Evolutionary conservation across 192 early-diverging fungal species (phyloP), one percentile per base, ranked within the genome.

Genomic region (Coemansia sp.): DNA sequence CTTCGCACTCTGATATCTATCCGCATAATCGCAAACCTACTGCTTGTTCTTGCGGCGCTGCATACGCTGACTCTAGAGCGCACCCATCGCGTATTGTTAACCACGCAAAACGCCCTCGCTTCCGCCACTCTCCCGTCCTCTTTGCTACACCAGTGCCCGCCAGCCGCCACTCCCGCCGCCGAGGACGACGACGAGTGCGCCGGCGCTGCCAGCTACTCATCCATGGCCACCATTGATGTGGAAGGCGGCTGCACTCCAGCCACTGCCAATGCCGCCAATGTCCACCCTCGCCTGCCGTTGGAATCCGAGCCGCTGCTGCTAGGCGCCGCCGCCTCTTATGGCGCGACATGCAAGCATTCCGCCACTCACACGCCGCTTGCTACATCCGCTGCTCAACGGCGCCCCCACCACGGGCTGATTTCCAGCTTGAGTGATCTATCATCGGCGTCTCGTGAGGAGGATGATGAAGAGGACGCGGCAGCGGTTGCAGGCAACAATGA

Each of bases 1-100:
- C 55, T 77, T 51, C 66, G 42, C 14, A 57, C 56, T 18, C 54
- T 77, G 57, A 77, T 77, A 49, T 49, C 51, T n/a, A 53, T 77
- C 42, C 73, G 73, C 32, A 65, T 69, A 27, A 34, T 49, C 3
- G n/a, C 61, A 21, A 69, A 62, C 55, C 23, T 40, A 13, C 23
- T 48, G 51, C 57, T 69, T 34, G 67, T 64, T 37, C 46, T 32
- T 17, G 58, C 49, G 15, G 73, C 73, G 2, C 33, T 40, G 29
- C 56, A 51, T 51, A 43, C 45, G 5, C 31, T 52, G 22, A 22
- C 40, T 8, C 66, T 77, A 10, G 23, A 51, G 29, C 47, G 30
- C 14, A 32, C 30, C 8, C 41, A 50, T 22, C 55, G 43, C 41
- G 32, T 27, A 47, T 47, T 47, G 45, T 47, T 47, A n/a, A n/a